Evolutionary conservation across 2,329 filamentous ascomycete species (phyloP).

Genomic region (Colletotrichum sp.): DNA sequence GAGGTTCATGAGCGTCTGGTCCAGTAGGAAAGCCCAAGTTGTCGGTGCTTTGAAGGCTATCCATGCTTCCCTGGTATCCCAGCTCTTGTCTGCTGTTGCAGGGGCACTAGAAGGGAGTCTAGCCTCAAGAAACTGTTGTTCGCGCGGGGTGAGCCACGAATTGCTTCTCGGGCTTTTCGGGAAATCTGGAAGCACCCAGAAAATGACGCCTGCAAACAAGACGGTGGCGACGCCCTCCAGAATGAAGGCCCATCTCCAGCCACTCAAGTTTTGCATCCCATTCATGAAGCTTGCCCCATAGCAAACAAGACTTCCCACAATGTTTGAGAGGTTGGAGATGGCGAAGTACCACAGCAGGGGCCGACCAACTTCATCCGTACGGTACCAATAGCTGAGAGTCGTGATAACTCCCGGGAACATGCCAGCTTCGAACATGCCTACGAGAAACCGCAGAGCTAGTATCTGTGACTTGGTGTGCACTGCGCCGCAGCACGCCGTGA

Average conservation of each 20-base stretch:
- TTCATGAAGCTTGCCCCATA: neutral
- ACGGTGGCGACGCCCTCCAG: neutral
- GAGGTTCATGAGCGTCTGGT: conserved; percentile 40
- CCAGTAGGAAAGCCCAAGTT: conserved; percentile 25
- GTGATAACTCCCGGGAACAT: neutral
- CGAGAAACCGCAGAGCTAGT: conserved; percentile 42
- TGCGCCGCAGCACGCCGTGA: conserved; percentile 41
- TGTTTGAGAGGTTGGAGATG: neutral
- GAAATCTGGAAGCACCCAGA: neutral
- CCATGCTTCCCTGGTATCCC: conserved; percentile 37
- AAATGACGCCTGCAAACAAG: neutral
- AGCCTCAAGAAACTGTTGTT: conserved; percentile 43
- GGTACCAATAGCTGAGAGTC: neutral
- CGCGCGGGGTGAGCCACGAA: conserved; percentile 39
- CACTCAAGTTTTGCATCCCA: neutral
- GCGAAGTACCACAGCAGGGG: neutral
- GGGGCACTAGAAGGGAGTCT: conserved; percentile 5
- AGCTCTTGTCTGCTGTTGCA: conserved; percentile 23
- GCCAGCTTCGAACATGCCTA: conserved; percentile 29
- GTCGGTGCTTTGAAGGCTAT: conserved; percentile 30
- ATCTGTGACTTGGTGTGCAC: conserved; percentile 41
- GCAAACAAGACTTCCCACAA: neutral
- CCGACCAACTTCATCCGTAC: neutral
- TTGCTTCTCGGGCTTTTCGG: conserved; percentile 37
- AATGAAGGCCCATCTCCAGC: neutral